Conservation (phyloP, 169 alveolate species). For the Cryptosporidium xiaoi region DNA sequence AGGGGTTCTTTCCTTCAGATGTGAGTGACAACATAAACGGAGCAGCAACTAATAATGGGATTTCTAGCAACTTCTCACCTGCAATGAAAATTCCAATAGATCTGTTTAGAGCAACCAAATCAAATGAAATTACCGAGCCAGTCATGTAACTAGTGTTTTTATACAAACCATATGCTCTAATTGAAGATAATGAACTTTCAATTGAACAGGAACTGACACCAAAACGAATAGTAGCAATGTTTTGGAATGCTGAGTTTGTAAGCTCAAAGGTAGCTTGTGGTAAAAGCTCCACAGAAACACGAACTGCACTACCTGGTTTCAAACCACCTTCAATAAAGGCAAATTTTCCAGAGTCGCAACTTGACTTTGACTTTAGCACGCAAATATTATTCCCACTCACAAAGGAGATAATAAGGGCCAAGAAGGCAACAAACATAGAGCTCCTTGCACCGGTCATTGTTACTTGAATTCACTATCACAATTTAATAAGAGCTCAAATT, state of each 20-base stretch:
- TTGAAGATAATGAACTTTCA: slow-evolving; percentile 21
- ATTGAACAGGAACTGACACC: slow-evolving; percentile 54
- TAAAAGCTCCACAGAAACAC: slow-evolving; percentile 38
- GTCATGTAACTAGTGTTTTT: slow-evolving; percentile 15
- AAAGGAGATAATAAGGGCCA: slow-evolving; percentile 26
- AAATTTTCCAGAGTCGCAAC: slow-evolving; percentile 8
- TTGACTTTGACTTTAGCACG: slow-evolving; percentile 22
- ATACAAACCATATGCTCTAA: slow-evolving; percentile 57
- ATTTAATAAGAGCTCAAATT: slow-evolving; percentile 29
- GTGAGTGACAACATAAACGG: slow-evolving; percentile 36
- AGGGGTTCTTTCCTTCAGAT: slow-evolving; percentile 2
- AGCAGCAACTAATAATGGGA: slow-evolving; percentile 63
- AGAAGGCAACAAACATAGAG: slow-evolving; percentile 47
- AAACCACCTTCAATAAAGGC: slow-evolving; percentile 65
- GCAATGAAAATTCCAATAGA: slow-evolving; percentile 49
- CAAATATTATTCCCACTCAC: slow-evolving; percentile 25
- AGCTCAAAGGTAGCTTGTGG: slow-evolving; percentile 55
- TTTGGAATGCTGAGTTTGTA: slow-evolving; percentile 65
- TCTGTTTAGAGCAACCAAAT: slow-evolving; percentile 55
- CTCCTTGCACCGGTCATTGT: slow-evolving; percentile 69
- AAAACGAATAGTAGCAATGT: slow-evolving; percentile 53
- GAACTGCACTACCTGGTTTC: slow-evolving; percentile 52
- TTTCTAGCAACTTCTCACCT: slow-evolving; percentile 38
- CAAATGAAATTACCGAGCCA: slow-evolving; percentile 56
- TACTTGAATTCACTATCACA: background rate